phyloP scores from a whole-genome alignment of 805 yeast genomes.

The Barnettozyma wickerhamii region DNA sequence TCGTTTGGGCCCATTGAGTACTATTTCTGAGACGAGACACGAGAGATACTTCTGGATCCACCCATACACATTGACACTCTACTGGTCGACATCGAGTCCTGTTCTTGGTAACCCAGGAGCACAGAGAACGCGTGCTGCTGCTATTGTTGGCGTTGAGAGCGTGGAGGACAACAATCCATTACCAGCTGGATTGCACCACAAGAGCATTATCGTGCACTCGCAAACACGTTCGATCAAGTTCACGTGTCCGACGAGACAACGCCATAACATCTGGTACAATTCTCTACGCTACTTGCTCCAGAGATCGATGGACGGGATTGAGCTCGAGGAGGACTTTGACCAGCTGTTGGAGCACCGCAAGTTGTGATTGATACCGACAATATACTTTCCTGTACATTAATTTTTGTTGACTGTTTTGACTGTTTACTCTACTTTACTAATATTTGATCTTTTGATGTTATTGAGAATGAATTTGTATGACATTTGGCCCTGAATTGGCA shows the following conservation, averaged over 20 bases:
- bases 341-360: conserved; percentile 1
- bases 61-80: conserved; percentile 85
- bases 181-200: conserved; percentile 85
- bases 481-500: too few species aligned
- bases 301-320: conserved; percentile 56
- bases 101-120: conserved; percentile 62
- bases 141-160: conserved; percentile 73
- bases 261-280: conserved; percentile 90
- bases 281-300: conserved; percentile 73
- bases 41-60: conserved; percentile 95
- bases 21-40: conserved; percentile 75
- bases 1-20: conserved; percentile 66
- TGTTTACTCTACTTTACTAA: too few species aligned
- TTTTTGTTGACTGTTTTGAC: too few species aligned
- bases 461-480: too few species aligned
- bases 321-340: conserved; percentile 32
- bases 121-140: conserved; percentile 71
- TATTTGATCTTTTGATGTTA: too few species aligned
- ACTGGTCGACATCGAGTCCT: conserved; percentile 86
- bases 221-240: conserved; percentile 59
- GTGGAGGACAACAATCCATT: conserved; percentile 81
- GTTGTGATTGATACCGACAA: background rate
- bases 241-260: conserved; percentile 81
- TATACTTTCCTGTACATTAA: too few species aligned
- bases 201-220: conserved; percentile 74